Percentiles rank a stretch among this genome's conserved stretches.
phyloP scores from a whole-genome alignment of 495 filamentous ascomycete species.

The Stereocaulon alpinum region DNA sequence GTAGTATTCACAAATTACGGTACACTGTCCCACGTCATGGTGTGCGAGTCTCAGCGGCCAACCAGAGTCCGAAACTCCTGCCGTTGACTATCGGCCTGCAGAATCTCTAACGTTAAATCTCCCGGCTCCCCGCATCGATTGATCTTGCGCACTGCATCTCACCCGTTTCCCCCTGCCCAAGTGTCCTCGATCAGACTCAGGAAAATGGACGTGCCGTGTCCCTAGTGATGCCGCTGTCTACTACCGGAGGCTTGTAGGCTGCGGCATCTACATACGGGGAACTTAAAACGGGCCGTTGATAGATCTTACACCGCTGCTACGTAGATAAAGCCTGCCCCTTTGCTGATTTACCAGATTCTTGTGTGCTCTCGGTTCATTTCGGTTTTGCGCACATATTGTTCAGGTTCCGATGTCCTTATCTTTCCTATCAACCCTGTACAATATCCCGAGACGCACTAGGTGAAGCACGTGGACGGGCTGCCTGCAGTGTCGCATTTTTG shows the following conservation, averaged over 20 bases:
- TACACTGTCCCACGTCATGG: too few species aligned
- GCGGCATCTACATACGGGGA: conserved; percentile 5
- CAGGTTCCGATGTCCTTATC: too few species aligned
- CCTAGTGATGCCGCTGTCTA: conserved; percentile 1
- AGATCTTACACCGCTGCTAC: background rate
- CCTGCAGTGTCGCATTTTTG: too few species aligned
- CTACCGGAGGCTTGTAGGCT: background rate
- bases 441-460: too few species aligned
- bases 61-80: background rate
- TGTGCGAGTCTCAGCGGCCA: background rate
- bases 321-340: background rate
- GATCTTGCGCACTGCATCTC: background rate
- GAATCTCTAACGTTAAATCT: background rate
- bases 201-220: background rate
- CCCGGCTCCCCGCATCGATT: background rate
- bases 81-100: background rate
- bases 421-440: too few species aligned
- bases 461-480: too few species aligned
- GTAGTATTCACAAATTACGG: too few species aligned
- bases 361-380: background rate
- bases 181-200: background rate
- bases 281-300: background rate
- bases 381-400: background rate
- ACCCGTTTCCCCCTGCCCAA: background rate
- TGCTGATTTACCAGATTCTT: background rate